Percentiles rank a stretch among this genome's conserved stretches.
These are phyloP conservation scores for Umbelopsis sp. DNA, from an alignment of 192 early-diverging fungal genomes.

Conservation along the genomic window DNA sequence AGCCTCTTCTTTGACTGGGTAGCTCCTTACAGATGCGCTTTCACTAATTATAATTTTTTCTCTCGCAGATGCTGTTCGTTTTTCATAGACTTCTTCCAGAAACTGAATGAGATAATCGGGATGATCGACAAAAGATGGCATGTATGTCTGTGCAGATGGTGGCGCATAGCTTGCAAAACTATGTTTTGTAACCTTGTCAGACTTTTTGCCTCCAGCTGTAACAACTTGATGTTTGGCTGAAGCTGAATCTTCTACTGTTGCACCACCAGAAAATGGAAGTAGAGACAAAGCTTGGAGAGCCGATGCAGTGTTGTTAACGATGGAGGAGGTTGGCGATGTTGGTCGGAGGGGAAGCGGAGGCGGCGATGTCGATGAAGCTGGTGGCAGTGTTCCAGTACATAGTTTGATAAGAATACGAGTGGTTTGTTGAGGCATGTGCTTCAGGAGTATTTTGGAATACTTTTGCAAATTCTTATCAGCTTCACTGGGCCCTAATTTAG, in stretches of 20 bases:
- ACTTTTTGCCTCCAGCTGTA: neutral
- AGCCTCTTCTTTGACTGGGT: neutral
- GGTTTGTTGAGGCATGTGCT: constrained; percentile 55
- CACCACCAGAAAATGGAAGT: constrained; percentile 37
- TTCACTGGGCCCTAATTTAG: constrained; percentile 53
- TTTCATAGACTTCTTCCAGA: constrained; percentile 81
- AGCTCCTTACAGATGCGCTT: constrained; percentile 23
- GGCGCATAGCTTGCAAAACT: constrained; percentile 38
- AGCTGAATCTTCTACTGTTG: constrained; percentile 24
- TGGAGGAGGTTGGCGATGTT: constrained; percentile 25
- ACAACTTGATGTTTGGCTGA: constrained; percentile 21
- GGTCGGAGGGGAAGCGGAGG: constrained; percentile 6
- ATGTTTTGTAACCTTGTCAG: neutral
- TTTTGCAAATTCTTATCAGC: constrained; percentile 60
- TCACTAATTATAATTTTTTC: constrained; percentile 22
- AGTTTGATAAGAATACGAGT: constrained; percentile 59
- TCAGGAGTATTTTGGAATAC: constrained; percentile 58
- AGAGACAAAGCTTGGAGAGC: constrained; percentile 33
- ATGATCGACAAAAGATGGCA: constrained; percentile 87
- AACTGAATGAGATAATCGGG: constrained; percentile 81
- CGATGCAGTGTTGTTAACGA: constrained; percentile 19
- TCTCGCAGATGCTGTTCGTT: constrained; percentile 44
- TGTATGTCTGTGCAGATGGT: constrained; percentile 70
- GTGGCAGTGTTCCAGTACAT: constrained; percentile 49
- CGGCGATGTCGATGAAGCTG: neutral